Base-by-base conservation (phyloP, 1,284 basidiomycete species). In the Chalciporus sp. region DNA sequence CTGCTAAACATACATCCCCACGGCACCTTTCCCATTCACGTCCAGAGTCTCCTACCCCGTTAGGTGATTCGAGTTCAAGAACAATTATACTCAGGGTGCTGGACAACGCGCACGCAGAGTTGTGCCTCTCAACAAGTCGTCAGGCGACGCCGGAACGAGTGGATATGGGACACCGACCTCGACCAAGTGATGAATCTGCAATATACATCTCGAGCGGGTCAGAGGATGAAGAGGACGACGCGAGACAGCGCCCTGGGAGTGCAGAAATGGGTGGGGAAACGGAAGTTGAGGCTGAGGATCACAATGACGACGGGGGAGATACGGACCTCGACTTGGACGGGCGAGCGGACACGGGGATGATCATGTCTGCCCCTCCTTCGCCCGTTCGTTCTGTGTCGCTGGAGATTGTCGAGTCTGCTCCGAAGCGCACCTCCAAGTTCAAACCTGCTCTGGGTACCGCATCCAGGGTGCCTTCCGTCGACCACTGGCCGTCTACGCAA, bases 171-270 rank as follows among this genome's bases (percentile, higher is more conserved):
- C 42, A 46, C 41, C 56, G 57, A 20, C 49, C 53, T 4, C 46
- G 61, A 39, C 16, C 11, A 19, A 67, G 62, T 48, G 64, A 64
- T 14, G 6, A 47, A 7, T 61, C 53, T 42, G 57, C 57, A 8
- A 69, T 69, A 40, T 69, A 56, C 41, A 72, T 72, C 16, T 72
- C 70, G 12, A 71, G 68, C 12, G 70, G 58, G 26, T 69, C 67
- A 39, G 65, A 58, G 16, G 64, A 58, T 27, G 44, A 16, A 5
- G 17, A 4, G 7, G 27, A 29, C 35, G 17, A 37, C 6, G 28
- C 39, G n/a, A 26, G 3, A 7, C 42, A 48, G 7, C 9, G 19
- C 46, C 20, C 29, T 9, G 17, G 42, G 3, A 1, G 39, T 17
- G 9, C 8, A 23, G 29, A 0, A 40, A 37, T 26, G 33, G 23